These are phyloP conservation scores for Moringa oleifera DNA, from an alignment of 345 rosid species.

Conservation along the genomic window DNA sequence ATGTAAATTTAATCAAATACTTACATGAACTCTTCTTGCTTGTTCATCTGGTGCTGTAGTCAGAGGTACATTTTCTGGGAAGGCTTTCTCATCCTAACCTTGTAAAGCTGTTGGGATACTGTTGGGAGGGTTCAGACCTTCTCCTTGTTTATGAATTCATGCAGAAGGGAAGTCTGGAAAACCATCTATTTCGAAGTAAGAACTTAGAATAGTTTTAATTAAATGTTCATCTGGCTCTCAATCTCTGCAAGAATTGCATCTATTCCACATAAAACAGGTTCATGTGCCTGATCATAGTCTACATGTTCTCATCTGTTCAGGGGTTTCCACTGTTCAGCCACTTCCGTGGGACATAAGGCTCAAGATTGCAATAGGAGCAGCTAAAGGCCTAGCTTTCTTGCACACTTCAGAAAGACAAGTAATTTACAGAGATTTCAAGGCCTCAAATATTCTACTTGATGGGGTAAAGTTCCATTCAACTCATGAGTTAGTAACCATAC, in stretches of 20 bases:
- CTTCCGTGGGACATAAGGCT: conserved; percentile 72
- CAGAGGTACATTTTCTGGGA: conserved; percentile 82
- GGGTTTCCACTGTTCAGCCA: conserved; percentile 75
- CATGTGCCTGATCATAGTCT: conserved; percentile 1
- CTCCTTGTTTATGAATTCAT: conserved; percentile 84
- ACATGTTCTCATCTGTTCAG: conserved; percentile 28
- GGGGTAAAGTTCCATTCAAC: conserved; percentile 41
- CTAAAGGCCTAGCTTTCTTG: conserved; percentile 67
- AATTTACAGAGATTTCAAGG: conserved; percentile 89
- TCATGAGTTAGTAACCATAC: not conserved
- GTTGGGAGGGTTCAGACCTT: conserved; percentile 71
- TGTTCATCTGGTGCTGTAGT: conserved; percentile 35
- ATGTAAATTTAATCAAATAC: too few relatives aligned
- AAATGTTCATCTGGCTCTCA: not conserved
- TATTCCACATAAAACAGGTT: not conserved
- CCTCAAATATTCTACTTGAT: conserved; percentile 86
- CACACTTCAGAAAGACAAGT: conserved; percentile 85
- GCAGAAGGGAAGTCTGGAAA: conserved; percentile 96
- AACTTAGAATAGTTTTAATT: conserved; percentile 6
- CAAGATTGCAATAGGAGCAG: conserved; percentile 81
- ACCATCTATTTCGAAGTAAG: conserved; percentile 86
- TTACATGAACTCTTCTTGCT: not conserved
- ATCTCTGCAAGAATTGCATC: not conserved
- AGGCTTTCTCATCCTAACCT: conserved; percentile 86
- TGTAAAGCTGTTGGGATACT: conserved; percentile 77